Percentiles rank a stretch among this genome's conserved stretches.
Conservation (phyloP, 1,284 basidiomycete genomes). For the Ceraceosorus guamensis region DNA sequence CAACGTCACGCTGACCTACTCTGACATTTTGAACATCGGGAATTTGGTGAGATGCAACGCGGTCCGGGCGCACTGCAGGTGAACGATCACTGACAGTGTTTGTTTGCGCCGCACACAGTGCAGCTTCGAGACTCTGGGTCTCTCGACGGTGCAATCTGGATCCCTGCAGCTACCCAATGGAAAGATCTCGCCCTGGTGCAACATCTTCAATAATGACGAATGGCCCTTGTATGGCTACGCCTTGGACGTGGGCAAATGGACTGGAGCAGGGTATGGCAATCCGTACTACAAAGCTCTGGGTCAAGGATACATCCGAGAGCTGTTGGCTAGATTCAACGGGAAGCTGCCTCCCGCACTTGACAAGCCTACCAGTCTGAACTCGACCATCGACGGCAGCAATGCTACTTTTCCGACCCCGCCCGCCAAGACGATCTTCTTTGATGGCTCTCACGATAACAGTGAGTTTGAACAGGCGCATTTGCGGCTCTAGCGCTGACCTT, state of each 20-base stretch:
- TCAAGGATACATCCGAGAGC: slow-evolving; percentile 15
- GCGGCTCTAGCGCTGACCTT: background rate
- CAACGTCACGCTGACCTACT: slow-evolving; percentile 8
- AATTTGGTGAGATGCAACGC: background rate
- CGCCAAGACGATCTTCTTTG: slow-evolving; percentile 11
- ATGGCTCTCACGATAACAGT: slow-evolving; percentile 20
- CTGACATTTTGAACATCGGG: slow-evolving; percentile 14
- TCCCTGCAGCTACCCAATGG: slow-evolving; percentile 7
- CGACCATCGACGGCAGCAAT: slow-evolving; percentile 12
- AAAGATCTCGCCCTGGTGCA: slow-evolving; percentile 9
- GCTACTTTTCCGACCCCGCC: slow-evolving; percentile 13
- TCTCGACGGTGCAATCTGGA: slow-evolving; percentile 10
- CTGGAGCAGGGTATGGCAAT: slow-evolving; percentile 18
- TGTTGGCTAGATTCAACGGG: slow-evolving; percentile 11
- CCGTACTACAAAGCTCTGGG: slow-evolving; percentile 12
- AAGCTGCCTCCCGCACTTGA: slow-evolving; percentile 1
- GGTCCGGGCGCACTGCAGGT: too few relatives aligned
- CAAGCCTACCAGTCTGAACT: slow-evolving; percentile 14
- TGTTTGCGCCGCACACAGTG: background rate
- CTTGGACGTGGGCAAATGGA: slow-evolving; percentile 16
- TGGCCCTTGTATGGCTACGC: slow-evolving; percentile 17
- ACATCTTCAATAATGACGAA: slow-evolving; percentile 11
- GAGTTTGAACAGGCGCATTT: background rate
- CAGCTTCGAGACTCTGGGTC: slow-evolving; percentile 15
- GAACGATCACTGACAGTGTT: too few relatives aligned